phyloP scores from a whole-genome alignment of 140 eudicot genomes.

The Cichorium intybus region DNA sequence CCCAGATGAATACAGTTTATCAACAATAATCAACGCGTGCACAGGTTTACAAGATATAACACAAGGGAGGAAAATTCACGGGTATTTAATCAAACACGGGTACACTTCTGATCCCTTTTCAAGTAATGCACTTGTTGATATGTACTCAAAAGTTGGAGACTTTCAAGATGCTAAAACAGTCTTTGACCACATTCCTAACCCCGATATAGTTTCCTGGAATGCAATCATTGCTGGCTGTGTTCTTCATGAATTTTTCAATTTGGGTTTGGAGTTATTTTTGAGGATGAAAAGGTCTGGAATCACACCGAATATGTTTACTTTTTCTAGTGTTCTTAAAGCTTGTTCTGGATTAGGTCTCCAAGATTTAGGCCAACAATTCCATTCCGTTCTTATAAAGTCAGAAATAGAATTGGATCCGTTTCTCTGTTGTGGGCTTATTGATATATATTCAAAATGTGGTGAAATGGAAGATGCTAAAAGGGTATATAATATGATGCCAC shows the following conservation, averaged over 20 bases:
- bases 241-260: conserved; percentile 53
- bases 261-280: conserved; percentile 46
- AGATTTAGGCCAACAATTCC: conserved; percentile 67
- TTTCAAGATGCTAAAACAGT: conserved; percentile 50
- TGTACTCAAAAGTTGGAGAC: conserved; percentile 81
- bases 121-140: conserved; percentile 79
- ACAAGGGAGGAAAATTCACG: conserved; percentile 68
- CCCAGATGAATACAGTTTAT: conserved; percentile 82
- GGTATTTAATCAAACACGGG: conserved; percentile 73
- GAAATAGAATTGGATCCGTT: conserved; percentile 51
- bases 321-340: conserved; percentile 86
- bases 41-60: conserved; percentile 55
- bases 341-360: conserved; percentile 61
- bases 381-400: conserved; percentile 56
- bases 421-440: conserved; percentile 74
- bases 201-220: conserved; percentile 92
- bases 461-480: conserved; percentile 49
- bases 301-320: conserved; percentile 65
- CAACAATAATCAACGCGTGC: conserved; percentile 77
- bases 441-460: conserved; percentile 73
- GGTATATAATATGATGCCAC: conserved; percentile 53
- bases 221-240: conserved; percentile 84
- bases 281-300: conserved; percentile 59
- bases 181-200: conserved; percentile 47
- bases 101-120: conserved; percentile 68